Conservation (phyloP, 495 filamentous ascomycete genomes). For the Bombardia bombarda region DNA sequence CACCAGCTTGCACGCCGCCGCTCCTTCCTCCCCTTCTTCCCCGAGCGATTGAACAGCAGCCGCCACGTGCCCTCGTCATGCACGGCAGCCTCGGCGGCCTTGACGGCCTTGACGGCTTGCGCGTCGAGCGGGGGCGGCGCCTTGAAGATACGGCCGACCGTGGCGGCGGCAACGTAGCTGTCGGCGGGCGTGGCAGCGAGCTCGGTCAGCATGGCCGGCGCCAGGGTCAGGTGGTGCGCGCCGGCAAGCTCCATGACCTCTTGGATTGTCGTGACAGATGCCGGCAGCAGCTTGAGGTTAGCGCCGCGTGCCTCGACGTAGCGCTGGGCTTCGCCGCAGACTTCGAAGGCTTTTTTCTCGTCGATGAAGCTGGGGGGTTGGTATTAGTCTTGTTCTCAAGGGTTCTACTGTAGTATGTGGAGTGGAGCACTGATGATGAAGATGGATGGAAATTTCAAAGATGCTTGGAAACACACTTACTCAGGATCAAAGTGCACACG, state of each 20-base stretch:
- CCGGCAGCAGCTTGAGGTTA: slow-evolving; percentile 49
- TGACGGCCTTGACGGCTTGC: too few relatives aligned
- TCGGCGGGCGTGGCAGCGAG: slow-evolving; percentile 33
- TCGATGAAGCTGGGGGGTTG: slow-evolving; percentile 31
- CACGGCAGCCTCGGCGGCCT: slow-evolving; percentile 14
- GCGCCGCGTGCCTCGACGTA: slow-evolving; percentile 38
- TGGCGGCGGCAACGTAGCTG: slow-evolving; percentile 12
- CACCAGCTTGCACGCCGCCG: slow-evolving; percentile 43
- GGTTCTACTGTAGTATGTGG: too few relatives aligned
- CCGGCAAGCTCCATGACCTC: slow-evolving; percentile 53
- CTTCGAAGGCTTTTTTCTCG: slow-evolving; percentile 35
- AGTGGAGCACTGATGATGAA: too few relatives aligned
- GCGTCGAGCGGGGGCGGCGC: too few relatives aligned
- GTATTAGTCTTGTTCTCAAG: too few relatives aligned
- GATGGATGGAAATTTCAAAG: too few relatives aligned
- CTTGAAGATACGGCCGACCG: slow-evolving; percentile 25
- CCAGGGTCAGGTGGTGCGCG: slow-evolving; percentile 49
- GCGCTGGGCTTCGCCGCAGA: slow-evolving; percentile 45
- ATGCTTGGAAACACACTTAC: slow-evolving; percentile 28
- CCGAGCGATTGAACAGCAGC: slow-evolving; percentile 41
- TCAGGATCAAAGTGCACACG: slow-evolving; percentile 50
- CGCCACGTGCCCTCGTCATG: slow-evolving; percentile 39
- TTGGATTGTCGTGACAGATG: slow-evolving; percentile 46
- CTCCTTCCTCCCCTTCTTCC: slow-evolving; percentile 31
- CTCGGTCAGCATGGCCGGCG: slow-evolving; percentile 41